phyloP scores from a whole-genome alignment of 352 stramenopile genomes.

The Plasmopara viticola region DNA sequence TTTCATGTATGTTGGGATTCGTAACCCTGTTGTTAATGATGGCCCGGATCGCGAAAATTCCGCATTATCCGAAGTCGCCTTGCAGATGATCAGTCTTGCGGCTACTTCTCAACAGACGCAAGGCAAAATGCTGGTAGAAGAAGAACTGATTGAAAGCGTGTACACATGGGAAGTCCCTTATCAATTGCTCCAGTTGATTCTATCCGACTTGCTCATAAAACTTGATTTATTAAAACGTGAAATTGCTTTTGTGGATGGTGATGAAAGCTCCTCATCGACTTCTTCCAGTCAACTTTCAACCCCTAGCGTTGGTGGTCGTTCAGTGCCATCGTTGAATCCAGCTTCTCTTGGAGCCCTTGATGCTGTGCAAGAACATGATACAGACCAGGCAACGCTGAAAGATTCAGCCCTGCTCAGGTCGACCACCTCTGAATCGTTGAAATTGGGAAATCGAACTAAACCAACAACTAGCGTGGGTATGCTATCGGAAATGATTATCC shows the following conservation, averaged over 20 bases:
- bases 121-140: slow-evolving; percentile 72
- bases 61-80: slow-evolving; percentile 31
- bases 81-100: slow-evolving; percentile 37
- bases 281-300: slow-evolving; percentile 46
- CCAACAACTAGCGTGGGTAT: slow-evolving; percentile 58
- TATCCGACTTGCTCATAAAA: slow-evolving; percentile 66
- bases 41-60: slow-evolving; percentile 5
- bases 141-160: slow-evolving; percentile 84
- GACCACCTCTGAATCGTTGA: slow-evolving; percentile 6
- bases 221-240: slow-evolving; percentile 55
- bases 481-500: slow-evolving; percentile 82
- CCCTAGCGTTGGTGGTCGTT: slow-evolving; percentile 29
- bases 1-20: slow-evolving; percentile 65
- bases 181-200: slow-evolving; percentile 73
- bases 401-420: slow-evolving; percentile 10
- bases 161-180: slow-evolving; percentile 86
- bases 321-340: slow-evolving; percentile 20
- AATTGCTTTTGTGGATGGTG: slow-evolving; percentile 29
- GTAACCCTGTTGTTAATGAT: slow-evolving; percentile 16
- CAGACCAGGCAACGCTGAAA: slow-evolving; percentile 9
- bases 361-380: slow-evolving; percentile 32
- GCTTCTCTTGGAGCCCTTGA: slow-evolving; percentile 20
- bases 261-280: slow-evolving; percentile 38
- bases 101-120: slow-evolving; percentile 34
- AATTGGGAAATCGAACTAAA: slow-evolving; percentile 17